Base-by-base conservation (phyloP, 768 basidiomycete genomes). In the Suillus decipiens region DNA sequence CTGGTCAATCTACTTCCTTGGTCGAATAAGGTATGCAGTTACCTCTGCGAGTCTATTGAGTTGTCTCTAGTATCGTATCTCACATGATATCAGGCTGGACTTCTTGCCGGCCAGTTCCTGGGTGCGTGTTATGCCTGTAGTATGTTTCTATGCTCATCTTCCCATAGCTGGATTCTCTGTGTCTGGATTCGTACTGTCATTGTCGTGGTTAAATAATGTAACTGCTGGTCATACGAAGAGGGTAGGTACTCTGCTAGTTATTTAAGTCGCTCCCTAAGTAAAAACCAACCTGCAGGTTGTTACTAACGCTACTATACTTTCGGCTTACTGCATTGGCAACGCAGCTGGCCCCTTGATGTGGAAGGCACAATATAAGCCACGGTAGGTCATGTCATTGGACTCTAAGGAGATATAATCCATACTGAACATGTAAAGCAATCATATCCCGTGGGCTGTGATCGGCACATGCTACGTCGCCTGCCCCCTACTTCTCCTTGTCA, bases 101-200 rank as follows among this genome's bases (percentile, higher is more conserved):
- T 54, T 54, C 72, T 89, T n/a, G 84, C 85, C 64, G 75, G 76
- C 5, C 71, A 82, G 60, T 88, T 85, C 83, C 61, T 81, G 1
- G 84, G 88, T 82, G 60, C 7, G 73, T 62, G 10, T 58, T n/a
- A 24, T 22, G 17, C 36, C 31, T 63, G 24, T 43, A 28, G 17
- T 61, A 12, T 36, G 14, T 36, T 11, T 24, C 6, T 9, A 41
- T 48, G 24, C 17, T 62, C n/a, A 22, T 45, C 24, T 8, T 34
- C 36, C 36, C 41, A 39, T 51, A 39, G 56, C 3, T 62, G 82
- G 79, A 24, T 47, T 47, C 22, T 2, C 47, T 12, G 22, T 47
- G 22, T 22, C 47, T 12, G 47, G 12, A 47, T 47, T 47, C 12
- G 14, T 47, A 14, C 47, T 47, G 22, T 0, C 47, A 2, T 47